Conservation (phyloP, 257 asterid species). For the Scutellaria minor region DNA sequence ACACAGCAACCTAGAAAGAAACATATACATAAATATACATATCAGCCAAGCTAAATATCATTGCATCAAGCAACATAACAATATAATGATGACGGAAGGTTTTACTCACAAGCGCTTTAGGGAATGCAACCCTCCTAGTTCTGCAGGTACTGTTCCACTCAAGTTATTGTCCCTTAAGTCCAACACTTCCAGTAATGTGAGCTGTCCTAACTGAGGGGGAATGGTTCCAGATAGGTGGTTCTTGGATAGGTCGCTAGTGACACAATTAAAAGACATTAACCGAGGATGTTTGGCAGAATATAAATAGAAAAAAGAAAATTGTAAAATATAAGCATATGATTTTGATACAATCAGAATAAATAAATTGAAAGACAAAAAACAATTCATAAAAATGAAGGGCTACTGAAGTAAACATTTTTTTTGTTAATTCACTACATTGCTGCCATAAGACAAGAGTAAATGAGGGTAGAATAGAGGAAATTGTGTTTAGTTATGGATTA, state of each 20-base stretch:
- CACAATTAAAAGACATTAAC: constrained; percentile 27
- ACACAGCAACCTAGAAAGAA: constrained; percentile 66
- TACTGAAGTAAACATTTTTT: too few species aligned
- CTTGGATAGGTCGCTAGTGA: constrained; percentile 62
- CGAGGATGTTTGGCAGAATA: constrained; percentile 13
- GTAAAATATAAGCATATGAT: not conserved
- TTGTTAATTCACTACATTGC: too few species aligned
- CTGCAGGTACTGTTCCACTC: constrained; percentile 76
- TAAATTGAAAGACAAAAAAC: not conserved
- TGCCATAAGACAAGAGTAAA: too few species aligned
- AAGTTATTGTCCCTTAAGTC: constrained; percentile 77
- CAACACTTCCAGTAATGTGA: constrained; percentile 64
- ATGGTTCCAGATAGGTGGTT: constrained; percentile 72
- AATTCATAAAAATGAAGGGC: too few species aligned
- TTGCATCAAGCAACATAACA: constrained; percentile 14
- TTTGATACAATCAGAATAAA: not conserved
- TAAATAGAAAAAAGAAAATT: not conserved
- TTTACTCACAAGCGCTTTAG: constrained; percentile 66
- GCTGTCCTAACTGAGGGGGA: constrained; percentile 76
- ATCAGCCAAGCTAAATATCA: constrained; percentile 27
- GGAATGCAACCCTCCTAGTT: constrained; percentile 65
- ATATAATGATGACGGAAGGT: not conserved
- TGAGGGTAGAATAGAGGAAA: not conserved
- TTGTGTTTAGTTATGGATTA: not conserved
- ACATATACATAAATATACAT: constrained; percentile 3